Conservation (phyloP, 768 basidiomycete genomes). For the Mycena epipterygia region DNA sequence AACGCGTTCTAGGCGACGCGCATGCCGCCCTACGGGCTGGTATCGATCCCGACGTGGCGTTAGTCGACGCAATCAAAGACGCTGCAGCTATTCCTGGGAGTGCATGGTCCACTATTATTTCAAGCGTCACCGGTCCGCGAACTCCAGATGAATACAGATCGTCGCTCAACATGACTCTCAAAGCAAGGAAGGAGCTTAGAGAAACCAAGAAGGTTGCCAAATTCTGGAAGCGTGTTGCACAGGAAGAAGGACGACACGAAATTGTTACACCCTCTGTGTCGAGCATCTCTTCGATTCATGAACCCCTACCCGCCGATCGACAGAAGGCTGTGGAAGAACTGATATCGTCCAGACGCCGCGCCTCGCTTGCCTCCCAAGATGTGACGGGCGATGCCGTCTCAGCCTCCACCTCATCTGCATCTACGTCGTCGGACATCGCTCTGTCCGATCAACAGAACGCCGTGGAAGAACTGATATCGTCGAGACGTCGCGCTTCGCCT, state of each 20-base stretch:
- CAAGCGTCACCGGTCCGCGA: slow-evolving; percentile 45
- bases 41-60: slow-evolving; percentile 53
- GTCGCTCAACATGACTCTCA: slow-evolving; percentile 60
- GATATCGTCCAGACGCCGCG: slow-evolving; percentile 38
- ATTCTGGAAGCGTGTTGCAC: slow-evolving; percentile 62
- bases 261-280: slow-evolving; percentile 57
- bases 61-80: slow-evolving; percentile 59
- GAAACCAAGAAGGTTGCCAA: slow-evolving; percentile 58
- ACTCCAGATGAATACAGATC: slow-evolving; percentile 60
- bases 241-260: slow-evolving; percentile 42
- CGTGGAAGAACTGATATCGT: slow-evolving; percentile 53
- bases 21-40: slow-evolving; percentile 47
- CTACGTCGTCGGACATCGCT: too few relatives aligned
- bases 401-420: slow-evolving; percentile 1
- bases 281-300: slow-evolving; percentile 53
- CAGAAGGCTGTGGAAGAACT: slow-evolving; percentile 58
- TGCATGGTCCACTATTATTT: slow-evolving; percentile 59
- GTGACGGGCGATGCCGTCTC: background rate
- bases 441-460: slow-evolving; percentile 56
- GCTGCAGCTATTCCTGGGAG: slow-evolving; percentile 54
- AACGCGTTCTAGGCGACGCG: slow-evolving; percentile 50
- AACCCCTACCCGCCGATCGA: slow-evolving; percentile 49
- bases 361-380: slow-evolving; percentile 41
- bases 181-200: slow-evolving; percentile 58
- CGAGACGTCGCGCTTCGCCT: slow-evolving; percentile 39